Percentiles rank a stretch among this genome's conserved stretches.
Conservation (phyloP, 306 rosid genomes). For the Dalbergia cultrata region DNA sequence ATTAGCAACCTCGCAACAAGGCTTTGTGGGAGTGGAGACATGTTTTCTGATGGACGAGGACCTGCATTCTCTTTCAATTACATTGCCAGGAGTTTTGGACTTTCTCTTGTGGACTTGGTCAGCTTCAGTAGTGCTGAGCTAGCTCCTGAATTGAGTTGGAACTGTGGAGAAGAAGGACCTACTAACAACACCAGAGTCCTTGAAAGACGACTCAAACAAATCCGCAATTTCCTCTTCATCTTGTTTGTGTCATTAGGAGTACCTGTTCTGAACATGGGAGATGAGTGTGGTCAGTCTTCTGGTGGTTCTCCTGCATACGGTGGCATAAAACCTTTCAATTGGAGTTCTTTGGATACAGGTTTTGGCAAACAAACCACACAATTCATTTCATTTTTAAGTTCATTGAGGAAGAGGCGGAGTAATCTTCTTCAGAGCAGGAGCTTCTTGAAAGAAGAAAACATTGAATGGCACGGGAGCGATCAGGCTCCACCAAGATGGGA, state of each 20-base stretch:
- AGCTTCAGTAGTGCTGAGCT: conserved; percentile 69
- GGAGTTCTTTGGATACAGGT: conserved; percentile 71
- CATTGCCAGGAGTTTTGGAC: conserved; percentile 70
- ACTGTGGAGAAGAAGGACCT: conserved; percentile 97
- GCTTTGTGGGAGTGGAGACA: conserved; percentile 92
- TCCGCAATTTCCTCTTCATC: conserved; percentile 78
- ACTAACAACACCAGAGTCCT: conserved; percentile 66
- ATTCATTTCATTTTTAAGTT: conserved; percentile 74
- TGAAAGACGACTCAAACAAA: conserved; percentile 80
- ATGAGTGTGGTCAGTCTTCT: conserved; percentile 84
- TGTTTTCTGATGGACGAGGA: conserved; percentile 78
- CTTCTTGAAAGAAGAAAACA: conserved; percentile 80
- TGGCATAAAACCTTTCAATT: conserved; percentile 65
- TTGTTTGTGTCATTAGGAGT: conserved; percentile 86
- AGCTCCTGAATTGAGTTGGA: conserved; percentile 80
- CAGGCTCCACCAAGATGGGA: conserved; percentile 77
- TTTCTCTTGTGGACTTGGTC: conserved; percentile 87
- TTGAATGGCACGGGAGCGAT: conserved; percentile 74
- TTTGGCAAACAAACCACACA: conserved; percentile 73
- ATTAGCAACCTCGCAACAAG: conserved; percentile 88
- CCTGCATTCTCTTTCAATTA: conserved; percentile 87
- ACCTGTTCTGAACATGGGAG: conserved; percentile 96
- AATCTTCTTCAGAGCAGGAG: conserved; percentile 71
- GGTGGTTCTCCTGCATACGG: conserved; percentile 70
- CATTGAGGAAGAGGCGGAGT: conserved; percentile 66